Percentiles rank a stretch among this genome's conserved stretches.
Evolutionary conservation across 768 basidiomycete genomes (phyloP).

Genomic region (Gelatoporia subvermispora): DNA sequence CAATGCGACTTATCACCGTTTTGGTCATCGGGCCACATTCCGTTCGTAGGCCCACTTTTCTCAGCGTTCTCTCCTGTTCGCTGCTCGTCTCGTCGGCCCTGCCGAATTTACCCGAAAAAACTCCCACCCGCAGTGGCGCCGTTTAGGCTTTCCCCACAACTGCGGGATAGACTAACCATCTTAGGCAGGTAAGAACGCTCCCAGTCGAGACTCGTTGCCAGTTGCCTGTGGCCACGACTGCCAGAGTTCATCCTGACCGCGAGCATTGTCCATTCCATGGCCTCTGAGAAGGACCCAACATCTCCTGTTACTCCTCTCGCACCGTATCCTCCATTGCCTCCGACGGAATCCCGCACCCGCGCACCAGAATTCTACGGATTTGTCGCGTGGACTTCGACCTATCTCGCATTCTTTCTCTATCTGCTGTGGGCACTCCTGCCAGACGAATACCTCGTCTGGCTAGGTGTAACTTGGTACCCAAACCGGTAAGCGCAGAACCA

Average conservation of each 20-base stretch:
- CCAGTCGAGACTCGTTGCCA: conserved; percentile 4
- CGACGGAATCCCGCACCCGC: conserved; percentile 51
- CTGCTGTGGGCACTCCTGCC: conserved; percentile 80
- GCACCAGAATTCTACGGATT: conserved; percentile 90
- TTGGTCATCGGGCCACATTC: neutral
- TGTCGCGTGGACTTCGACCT: conserved; percentile 78
- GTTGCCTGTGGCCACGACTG: conserved; percentile 1
- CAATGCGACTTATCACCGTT: too few species aligned
- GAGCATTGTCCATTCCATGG: neutral
- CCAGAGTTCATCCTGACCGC: neutral
- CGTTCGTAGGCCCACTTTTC: neutral
- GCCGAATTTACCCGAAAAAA: too few species aligned
- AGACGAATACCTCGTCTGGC: conserved; percentile 56
- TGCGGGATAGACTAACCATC: conserved; percentile 9
- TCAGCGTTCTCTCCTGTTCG: conserved; percentile 5
- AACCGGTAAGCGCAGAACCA: conserved; percentile 48
- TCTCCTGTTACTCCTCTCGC: conserved; percentile 43
- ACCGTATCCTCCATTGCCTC: conserved; percentile 33
- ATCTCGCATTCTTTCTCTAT: conserved; percentile 63
- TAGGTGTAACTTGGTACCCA: conserved; percentile 85
- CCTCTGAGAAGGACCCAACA: conserved; percentile 28
- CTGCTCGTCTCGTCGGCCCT: conserved; percentile 1
- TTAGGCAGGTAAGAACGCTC: conserved; percentile 3
- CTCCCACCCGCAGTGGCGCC: too few species aligned
- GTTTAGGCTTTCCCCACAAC: conserved; percentile 19